Conservation (phyloP, 495 filamentous ascomycete species). For the Penicilliopsis zonata region DNA sequence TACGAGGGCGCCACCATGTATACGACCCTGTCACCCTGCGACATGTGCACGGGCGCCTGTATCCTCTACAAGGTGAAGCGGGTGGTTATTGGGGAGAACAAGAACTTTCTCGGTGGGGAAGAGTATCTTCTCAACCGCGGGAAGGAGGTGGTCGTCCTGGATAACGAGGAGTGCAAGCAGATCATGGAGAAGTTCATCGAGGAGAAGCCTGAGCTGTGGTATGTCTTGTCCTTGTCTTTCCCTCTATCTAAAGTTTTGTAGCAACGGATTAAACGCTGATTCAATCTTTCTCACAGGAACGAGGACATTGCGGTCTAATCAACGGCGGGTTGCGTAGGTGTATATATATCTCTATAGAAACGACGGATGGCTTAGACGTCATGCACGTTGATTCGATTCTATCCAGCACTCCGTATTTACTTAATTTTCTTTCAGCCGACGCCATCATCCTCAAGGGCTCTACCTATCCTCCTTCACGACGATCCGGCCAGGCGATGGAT, state of each 20-base stretch:
- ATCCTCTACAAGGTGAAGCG: slow-evolving; percentile 69
- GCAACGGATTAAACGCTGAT: no score
- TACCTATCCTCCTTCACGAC: no score
- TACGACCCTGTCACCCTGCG: slow-evolving; percentile 76
- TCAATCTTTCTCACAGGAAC: no score
- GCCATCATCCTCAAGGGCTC: no score
- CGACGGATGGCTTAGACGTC: no score
- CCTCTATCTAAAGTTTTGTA: no score
- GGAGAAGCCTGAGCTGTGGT: slow-evolving; percentile 70
- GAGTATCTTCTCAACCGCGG: slow-evolving; percentile 57
- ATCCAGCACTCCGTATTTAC: no score
- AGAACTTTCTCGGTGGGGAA: slow-evolving; percentile 68
- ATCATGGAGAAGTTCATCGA: slow-evolving; percentile 69
- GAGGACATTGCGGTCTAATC: slow-evolving; percentile 60
- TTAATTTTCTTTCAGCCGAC: no score
- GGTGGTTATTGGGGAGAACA: slow-evolving; percentile 78
- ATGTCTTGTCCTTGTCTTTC: slow-evolving; percentile 13
- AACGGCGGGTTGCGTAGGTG: slow-evolving; percentile 21
- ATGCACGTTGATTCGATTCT: no score
- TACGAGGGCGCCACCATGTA: slow-evolving; percentile 76
- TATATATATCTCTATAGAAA: slow-evolving; percentile 8
- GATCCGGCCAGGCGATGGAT: slow-evolving; percentile 59
- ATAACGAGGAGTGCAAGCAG: slow-evolving; percentile 54
- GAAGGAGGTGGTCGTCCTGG: slow-evolving; percentile 63
- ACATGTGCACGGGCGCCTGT: slow-evolving; percentile 82